These are phyloP conservation scores for Aspergillus saccharolyticus DNA, from an alignment of 495 filamentous ascomycete species.

Conservation along the genomic window DNA sequence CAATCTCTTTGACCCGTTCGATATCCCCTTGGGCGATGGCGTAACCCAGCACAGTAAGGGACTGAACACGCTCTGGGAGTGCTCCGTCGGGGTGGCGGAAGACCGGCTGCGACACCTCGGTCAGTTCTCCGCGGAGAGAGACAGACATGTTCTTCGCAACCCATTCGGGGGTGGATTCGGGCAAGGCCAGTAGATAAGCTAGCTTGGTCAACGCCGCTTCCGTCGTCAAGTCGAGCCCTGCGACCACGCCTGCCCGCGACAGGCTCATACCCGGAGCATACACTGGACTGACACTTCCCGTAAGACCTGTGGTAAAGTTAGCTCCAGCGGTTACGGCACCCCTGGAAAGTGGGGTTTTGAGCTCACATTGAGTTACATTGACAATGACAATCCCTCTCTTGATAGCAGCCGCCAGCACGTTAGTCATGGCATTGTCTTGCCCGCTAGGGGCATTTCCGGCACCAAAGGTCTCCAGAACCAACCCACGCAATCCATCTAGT, in stretches of 20 bases:
- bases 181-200: conserved; percentile 75
- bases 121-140: conserved; percentile 81
- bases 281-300: conserved; percentile 80
- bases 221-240: conserved; percentile 88
- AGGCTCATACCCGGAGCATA: conserved; percentile 89
- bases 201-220: conserved; percentile 94
- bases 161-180: conserved; percentile 53
- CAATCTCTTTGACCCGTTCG: conserved; percentile 55
- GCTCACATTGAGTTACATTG: conserved; percentile 88
- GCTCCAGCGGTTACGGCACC: background rate
- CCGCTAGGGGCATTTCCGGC: conserved; percentile 89
- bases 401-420: conserved; percentile 72
- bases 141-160: conserved; percentile 68
- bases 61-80: conserved; percentile 41
- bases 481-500: conserved; percentile 70
- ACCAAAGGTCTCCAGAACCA: conserved; percentile 93
- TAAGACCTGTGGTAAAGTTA: conserved; percentile 45
- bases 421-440: conserved; percentile 75
- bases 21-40: conserved; percentile 72
- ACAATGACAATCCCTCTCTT: conserved; percentile 80
- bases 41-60: conserved; percentile 71
- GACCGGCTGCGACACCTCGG: conserved; percentile 55
- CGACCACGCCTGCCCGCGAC: conserved; percentile 84
- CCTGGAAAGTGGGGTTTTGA: no score
- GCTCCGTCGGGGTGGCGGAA: conserved; percentile 69